Evolutionary conservation across 495 filamentous ascomycete species (phyloP), one percentile per base, ranked within the genome.

Genomic region (Neurospora cerealis): DNA sequence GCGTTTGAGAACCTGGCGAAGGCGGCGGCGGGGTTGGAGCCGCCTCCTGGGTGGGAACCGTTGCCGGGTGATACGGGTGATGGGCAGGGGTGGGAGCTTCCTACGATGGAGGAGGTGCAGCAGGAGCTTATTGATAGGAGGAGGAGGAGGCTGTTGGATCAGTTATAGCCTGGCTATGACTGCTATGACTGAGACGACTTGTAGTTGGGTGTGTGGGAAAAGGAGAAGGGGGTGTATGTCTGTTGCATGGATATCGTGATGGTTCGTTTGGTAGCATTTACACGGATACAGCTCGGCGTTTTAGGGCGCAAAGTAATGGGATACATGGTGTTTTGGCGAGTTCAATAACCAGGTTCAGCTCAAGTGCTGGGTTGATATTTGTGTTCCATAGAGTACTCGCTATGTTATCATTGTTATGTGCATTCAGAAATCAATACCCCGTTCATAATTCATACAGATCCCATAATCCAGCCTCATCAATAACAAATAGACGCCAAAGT

Each of bases 41-140:
- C 83, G 76, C 85, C 86, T 76, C 87, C 77, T 13, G 89, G 86
- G 37, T 99, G 96, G 96, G 90, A 94, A 75, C 86, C 92, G 19
- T 84, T 99, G 74, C 96, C 96, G 1, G 95, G 94, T 3, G 93
- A 97, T 85, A 84, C 84, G 34, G 94, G 94, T 17, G 93, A 96
- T 82, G 94, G 94, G 0, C 84, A 89, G 42, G 89, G 86, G 54
- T 99, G 96, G 96, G 90, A 89, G 78, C 81, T 98, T 72, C 96
- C 96, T 8, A 92, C 90, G 37, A 77, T 91, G 71, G 94, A 97
- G 10, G 96, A 99, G 79, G 96, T 98, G 24, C 91, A 95, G 82
- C 91, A 95, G 80, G 96, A 98, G 81, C 84, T 99, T 72, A 86
- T 99, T 38, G 95, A 98, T 78, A 88, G 94, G 82, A 89, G 94